Base-by-base conservation (phyloP, 2,329 filamentous ascomycete genomes). In the Xylariaceae sp. region DNA sequence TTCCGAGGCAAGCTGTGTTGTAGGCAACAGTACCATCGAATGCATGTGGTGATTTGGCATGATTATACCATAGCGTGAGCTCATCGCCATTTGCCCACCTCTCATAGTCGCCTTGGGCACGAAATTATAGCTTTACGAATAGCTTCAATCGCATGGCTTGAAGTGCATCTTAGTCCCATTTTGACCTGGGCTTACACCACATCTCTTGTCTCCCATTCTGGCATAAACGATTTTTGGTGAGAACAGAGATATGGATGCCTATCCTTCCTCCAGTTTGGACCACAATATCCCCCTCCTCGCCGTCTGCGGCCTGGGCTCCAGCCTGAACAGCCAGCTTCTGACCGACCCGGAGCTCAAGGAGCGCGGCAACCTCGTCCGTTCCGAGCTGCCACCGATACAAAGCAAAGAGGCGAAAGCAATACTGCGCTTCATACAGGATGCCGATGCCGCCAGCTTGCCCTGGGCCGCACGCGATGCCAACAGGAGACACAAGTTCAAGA, bases 221-320 rank as follows among this genome's bases (percentile, higher is more conserved):
- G 4, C 22, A 28, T 28, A 28, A 28, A 28, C 22, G 22, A 28
- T 7, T 28, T 28, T 28, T 5, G 7, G 22, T n/a, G 22, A 28
- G 22, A 28, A 7, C 22, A 28, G 22, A 38, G 16, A 9, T 48
- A 94, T 94, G 89, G 88, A 94, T 71, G 88, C 82, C 63, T 93
- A 90, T 72, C 88, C 89, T 49, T 69, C 75, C 53, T 87, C 87
- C 71, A 96, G 92, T 75, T 78, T 96, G 69, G 83, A 86, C 68
- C 91, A 94, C 73, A 95, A 94, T 72, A 80, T 95, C 63, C 93
- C 93, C 34, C 80, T 96, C 51, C 74, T 97, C 55, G 76, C 95
- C 43, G 81, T 96, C 33, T 90, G 90, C 36, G 94, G 93, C 12
- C 79, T 97, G 33, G 78, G 72, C 66, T 66, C 66, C 60, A 62